phyloP scores from a whole-genome alignment of 192 early-diverging fungal genomes.

The Haplosporangium gracile region DNA sequence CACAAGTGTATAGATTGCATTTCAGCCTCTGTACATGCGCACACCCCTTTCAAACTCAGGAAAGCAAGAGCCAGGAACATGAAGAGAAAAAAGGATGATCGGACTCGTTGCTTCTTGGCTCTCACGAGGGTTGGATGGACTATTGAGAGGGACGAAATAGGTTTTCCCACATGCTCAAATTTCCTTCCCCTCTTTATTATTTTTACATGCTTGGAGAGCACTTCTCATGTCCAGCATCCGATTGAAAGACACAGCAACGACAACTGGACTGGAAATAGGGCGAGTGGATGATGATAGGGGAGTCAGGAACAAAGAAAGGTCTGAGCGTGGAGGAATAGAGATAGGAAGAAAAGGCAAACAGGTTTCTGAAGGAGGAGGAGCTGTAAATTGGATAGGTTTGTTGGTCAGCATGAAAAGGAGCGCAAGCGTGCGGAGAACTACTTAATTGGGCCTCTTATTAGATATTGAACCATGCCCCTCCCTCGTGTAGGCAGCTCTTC shows the following conservation, averaged over 20 bases:
- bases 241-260: background rate
- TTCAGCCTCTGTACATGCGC: background rate
- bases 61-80: background rate
- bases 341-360: background rate
- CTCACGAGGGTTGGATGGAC: background rate
- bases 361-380: background rate
- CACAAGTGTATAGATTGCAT: constrained; percentile 3
- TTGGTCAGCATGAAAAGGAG: constrained; percentile 1
- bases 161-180: constrained; percentile 1
- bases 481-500: background rate
- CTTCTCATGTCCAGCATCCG: background rate
- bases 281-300: background rate
- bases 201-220: constrained; percentile 4
- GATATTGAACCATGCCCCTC: background rate
- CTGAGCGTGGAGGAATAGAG: constrained; percentile 11
- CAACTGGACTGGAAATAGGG: background rate
- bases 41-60: background rate
- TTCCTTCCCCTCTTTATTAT: background rate
- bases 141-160: background rate
- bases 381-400: background rate
- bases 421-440: background rate
- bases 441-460: background rate
- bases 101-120: constrained; percentile 13
- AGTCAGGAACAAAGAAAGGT: background rate
- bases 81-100: background rate